Evolutionary conservation across 345 rosid genomes (phyloP), one percentile per base, ranked within the genome.

Genomic region (Fremontodendron californicum): DNA sequence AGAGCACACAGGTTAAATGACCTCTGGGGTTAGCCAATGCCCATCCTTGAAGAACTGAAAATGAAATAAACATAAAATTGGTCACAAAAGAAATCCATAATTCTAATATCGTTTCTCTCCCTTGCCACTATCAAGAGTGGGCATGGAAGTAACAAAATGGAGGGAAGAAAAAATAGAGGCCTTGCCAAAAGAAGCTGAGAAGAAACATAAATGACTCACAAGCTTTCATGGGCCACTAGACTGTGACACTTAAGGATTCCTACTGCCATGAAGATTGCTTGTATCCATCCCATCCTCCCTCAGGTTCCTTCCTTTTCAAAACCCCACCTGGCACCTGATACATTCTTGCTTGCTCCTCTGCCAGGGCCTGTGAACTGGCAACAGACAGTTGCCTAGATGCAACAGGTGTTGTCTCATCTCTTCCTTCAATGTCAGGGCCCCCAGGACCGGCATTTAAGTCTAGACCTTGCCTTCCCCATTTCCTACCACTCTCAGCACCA

Each of bases 391-490:
- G 94, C 79, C 94, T 88, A 8, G 82, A 77, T 15, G 78, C 78
- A 80, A 82, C 79, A 35, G 91, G 15, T 4, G 87, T 48, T 8
- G 82, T 61, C 76, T 90, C 99, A n/a, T 90, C 95, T 84, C 92
- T 89, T 46, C 87, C 88, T 65, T 91, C 98, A 12, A 78, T 52
- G 6, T 94, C 97, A 2, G 81, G 83, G 16, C 86, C 91, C 74
- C 85, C 87, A 16, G 99, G 99, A 42, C 99, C 99, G 0, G 96
- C 81, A 80, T 95, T 95, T 37, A 95, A 86, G 79, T 95, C 99
- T 57, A 95, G 84, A 11, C 86, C 86, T 63, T 87, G 93, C 71
- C 93, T 85, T 73, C 77, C 89, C 97, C 96, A 90, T 81, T 89
- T 93, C 79, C 86, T 86, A 68, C 83, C 84, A 73, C 82, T 84